A percentile compares a stretch with the other conserved stretches of the same genome.
phyloP scores from a whole-genome alignment of 73 alveolate species.

The Tetrahymena thermophila region DNA sequence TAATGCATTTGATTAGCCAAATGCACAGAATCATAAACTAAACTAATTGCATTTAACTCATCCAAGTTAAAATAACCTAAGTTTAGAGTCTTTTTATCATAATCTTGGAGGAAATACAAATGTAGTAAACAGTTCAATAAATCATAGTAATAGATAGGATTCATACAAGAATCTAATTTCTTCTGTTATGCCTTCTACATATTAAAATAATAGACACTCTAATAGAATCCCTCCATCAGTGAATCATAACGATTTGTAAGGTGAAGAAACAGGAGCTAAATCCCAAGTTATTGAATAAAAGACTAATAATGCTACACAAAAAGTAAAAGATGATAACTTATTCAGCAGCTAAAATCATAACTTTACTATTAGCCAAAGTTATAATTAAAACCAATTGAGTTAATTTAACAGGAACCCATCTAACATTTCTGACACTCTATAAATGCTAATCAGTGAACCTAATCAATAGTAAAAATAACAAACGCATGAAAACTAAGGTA shows the following conservation, averaged over 20 bases:
- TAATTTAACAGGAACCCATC: background rate
- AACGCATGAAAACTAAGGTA: background rate
- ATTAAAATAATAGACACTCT: background rate
- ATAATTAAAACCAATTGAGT: background rate
- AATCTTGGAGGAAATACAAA: background rate
- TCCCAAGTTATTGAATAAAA: background rate
- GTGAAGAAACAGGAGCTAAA: background rate
- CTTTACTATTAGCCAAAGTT: background rate
- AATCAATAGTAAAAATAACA: background rate
- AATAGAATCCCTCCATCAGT: background rate
- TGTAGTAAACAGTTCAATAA: background rate
- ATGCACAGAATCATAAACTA: background rate
- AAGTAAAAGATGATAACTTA: background rate
- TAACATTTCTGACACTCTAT: background rate
- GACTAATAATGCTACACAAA: background rate
- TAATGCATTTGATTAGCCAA: background rate
- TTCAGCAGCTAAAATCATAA: background rate
- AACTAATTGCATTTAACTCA: background rate
- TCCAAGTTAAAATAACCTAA: background rate
- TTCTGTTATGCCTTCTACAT: background rate
- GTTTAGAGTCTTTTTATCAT: background rate
- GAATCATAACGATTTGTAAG: background rate
- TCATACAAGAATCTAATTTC: background rate
- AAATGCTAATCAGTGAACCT: background rate
- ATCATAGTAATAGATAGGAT: background rate